Evolutionary conservation across 192 early-diverging fungal species (phyloP).

Genomic region (Linnemannia elongata): DNA sequence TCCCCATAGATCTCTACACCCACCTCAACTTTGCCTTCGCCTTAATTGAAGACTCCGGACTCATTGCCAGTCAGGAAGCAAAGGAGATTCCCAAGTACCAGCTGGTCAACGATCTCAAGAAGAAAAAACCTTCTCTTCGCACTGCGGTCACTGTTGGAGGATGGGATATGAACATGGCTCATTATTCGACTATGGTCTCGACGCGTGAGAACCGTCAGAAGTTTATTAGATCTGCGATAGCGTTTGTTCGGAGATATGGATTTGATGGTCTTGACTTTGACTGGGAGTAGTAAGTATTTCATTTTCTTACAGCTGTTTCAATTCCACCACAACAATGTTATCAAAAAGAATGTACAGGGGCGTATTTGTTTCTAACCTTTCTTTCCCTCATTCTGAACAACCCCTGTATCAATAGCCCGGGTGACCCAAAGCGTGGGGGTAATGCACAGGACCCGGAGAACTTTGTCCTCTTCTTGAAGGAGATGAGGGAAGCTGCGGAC

Average conservation of each 20-base stretch:
- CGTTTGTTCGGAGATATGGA: constrained; percentile 23
- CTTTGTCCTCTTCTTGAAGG: constrained; percentile 40
- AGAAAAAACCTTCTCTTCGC: constrained; percentile 24
- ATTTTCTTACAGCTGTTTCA: neutral
- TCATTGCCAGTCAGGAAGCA: constrained; percentile 9
- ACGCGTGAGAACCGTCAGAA: constrained; percentile 32
- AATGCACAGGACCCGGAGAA: constrained; percentile 27
- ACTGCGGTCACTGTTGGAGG: constrained; percentile 42
- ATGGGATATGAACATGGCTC: constrained; percentile 46
- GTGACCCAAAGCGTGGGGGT: constrained; percentile 12
- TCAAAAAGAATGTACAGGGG: neutral
- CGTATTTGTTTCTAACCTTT: neutral
- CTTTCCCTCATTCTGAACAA: neutral
- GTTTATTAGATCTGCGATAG: constrained; percentile 26
- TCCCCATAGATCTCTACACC: constrained; percentile 33
- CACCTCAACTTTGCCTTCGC: constrained; percentile 45
- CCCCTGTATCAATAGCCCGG: constrained; percentile 11
- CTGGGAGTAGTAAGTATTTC: constrained; percentile 41
- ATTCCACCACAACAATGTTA: neutral
- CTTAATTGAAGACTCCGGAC: constrained; percentile 24
- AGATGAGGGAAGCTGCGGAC: constrained; percentile 35
- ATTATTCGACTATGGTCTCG: constrained; percentile 38
- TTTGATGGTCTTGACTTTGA: constrained; percentile 51
- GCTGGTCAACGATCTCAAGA: constrained; percentile 30
- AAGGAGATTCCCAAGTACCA: constrained; percentile 8